phyloP scores from a whole-genome alignment of 2,329 filamentous ascomycete genomes.

The Neofusicoccum parvum region DNA sequence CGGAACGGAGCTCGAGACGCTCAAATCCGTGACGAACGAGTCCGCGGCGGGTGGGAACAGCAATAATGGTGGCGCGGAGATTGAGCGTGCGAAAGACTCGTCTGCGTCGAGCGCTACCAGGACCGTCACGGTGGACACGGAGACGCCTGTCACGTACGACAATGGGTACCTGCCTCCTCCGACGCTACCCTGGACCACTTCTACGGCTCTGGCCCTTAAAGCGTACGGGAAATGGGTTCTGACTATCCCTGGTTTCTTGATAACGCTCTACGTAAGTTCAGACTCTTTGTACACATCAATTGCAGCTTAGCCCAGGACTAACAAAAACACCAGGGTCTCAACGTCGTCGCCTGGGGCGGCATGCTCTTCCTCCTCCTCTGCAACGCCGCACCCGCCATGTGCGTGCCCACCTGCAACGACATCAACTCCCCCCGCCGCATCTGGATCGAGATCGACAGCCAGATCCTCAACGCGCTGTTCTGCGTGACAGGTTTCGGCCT shows the following conservation, averaged over 20 bases:
- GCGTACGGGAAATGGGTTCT: constrained; percentile 73
- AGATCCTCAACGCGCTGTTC: constrained; percentile 82
- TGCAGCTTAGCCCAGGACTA: background rate
- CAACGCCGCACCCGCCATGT: constrained; percentile 74
- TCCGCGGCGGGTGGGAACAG: constrained; percentile 26
- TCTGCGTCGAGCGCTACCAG: background rate
- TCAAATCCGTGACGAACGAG: constrained; percentile 33
- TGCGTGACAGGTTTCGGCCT: constrained; percentile 85
- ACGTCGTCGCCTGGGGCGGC: constrained; percentile 84
- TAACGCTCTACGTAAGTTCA: constrained; percentile 64
- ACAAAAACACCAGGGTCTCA: constrained; percentile 55
- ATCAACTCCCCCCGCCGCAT: constrained; percentile 75
- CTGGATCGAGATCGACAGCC: constrained; percentile 84
- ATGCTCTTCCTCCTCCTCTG: constrained; percentile 87
- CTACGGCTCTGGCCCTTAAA: constrained; percentile 59
- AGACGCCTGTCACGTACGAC: constrained; percentile 28
- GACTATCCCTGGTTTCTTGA: constrained; percentile 74
- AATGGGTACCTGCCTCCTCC: constrained; percentile 48
- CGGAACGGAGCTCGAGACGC: constrained; percentile 29
- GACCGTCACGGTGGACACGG: constrained; percentile 20
- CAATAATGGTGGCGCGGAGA: background rate
- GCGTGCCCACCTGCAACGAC: constrained; percentile 68
- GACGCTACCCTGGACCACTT: constrained; percentile 57
- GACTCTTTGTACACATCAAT: too few relatives aligned
- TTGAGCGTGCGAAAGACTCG: background rate